Conservation (phyloP, 2,329 filamentous ascomycete species). For the Penicillium sclerotiorum region DNA sequence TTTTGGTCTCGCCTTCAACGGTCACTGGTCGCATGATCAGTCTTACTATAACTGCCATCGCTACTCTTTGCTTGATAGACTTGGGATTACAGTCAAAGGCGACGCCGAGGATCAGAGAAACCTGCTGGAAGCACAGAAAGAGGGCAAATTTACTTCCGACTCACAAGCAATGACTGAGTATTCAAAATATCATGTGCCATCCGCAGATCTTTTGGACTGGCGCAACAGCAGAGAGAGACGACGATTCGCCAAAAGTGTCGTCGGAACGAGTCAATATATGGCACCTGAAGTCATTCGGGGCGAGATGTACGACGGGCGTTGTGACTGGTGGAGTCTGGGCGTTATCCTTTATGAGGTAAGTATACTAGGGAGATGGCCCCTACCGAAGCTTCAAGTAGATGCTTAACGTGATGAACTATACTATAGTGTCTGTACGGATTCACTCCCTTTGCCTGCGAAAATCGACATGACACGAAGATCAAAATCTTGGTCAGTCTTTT, state of each 20-base stretch:
- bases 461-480: constrained; percentile 79
- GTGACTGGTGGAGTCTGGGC: constrained; percentile 96
- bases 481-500: constrained; percentile 70
- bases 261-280: constrained; percentile 98
- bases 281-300: constrained; percentile 88
- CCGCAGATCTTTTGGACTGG: constrained; percentile 66
- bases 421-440: constrained; percentile 80
- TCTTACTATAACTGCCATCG: constrained; percentile 83
- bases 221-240: constrained; percentile 70
- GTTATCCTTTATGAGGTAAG: constrained; percentile 83
- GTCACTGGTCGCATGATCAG: constrained; percentile 91
- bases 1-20: constrained; percentile 93
- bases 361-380: neutral
- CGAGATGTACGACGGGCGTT: constrained; percentile 83
- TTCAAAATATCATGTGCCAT: constrained; percentile 25
- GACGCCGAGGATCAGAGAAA: constrained; percentile 71
- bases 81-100: constrained; percentile 73
- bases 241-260: constrained; percentile 77
- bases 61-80: constrained; percentile 73
- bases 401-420: constrained; percentile 3
- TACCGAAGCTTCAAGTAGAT: neutral
- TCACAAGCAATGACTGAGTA: constrained; percentile 39
- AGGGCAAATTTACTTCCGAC: constrained; percentile 5
- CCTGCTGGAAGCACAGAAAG: constrained; percentile 36
- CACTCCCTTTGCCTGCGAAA: constrained; percentile 84